Base-by-base conservation (phyloP, 345 rosid species). In the Populus euphratica region DNA sequence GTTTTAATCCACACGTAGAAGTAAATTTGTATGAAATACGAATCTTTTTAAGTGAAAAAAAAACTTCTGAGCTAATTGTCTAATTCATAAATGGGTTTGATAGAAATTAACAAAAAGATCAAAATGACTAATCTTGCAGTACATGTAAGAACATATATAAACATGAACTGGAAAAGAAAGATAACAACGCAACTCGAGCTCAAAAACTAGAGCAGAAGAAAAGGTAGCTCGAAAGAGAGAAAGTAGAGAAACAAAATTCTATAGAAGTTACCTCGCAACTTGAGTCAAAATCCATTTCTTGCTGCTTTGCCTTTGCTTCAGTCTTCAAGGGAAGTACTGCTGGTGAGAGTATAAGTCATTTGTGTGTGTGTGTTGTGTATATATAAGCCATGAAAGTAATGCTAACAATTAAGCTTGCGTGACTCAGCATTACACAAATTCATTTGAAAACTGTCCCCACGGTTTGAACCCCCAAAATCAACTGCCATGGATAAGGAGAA, bases 281-380 rank as follows among this genome's bases (percentile, higher is more conserved):
- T 69, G 82, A 56, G 79, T 76, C 73, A 47, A 77, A 68, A 52
- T 84, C 90, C 87, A 80, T 79, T 9, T 5, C 76, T 80, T 70
- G 62, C 47, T 62, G 75, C 75, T 52, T 2, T 52, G 44, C 14
- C 69, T 56, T 75, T 11, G 52, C 72, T 74, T 41, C 16, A 13
- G 33, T 18, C 20, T 70, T 50, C 33, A 14, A 11, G 62, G 16
- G 67, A 8, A 39, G 43, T 43, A 44, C 23, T 16, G 31, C 35
- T 13, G 43, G 43, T 39, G 43, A 39, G 43, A 39, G 43, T 2
- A 25, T 39, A 33, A 36, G 12, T 10, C 21, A 1, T 72, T 7
- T 39, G 5, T 8, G 41, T 38, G 41, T 38, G 41, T 38, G 41
- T 38, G 41, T 18, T 23, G 6, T 71, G 13, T 20, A 56, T 13